These are phyloP conservation scores for Fusarium sp. DNA, from an alignment of 2,329 filamentous ascomycete species.

Conservation along the genomic window DNA sequence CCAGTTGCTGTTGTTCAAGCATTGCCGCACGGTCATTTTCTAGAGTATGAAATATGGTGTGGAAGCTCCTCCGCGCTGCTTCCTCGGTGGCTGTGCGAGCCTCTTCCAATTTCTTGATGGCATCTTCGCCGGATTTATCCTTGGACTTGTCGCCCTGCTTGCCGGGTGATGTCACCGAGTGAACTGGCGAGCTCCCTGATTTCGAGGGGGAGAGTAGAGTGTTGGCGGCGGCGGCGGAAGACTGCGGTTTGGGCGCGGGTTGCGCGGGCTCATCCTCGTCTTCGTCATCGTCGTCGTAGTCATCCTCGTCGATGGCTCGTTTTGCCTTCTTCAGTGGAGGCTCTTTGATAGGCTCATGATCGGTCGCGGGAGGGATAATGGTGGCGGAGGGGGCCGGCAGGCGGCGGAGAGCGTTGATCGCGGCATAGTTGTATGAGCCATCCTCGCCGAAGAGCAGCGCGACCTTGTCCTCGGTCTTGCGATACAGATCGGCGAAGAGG, in stretches of 20 bases:
- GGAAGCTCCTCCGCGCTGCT: constrained; percentile 88
- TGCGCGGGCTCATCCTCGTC: constrained; percentile 69
- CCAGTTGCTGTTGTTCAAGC: constrained; percentile 96
- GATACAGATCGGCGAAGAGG: constrained; percentile 82
- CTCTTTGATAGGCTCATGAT: constrained; percentile 69
- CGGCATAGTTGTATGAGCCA: constrained; percentile 63
- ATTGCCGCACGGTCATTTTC: constrained; percentile 97
- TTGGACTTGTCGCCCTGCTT: constrained; percentile 67
- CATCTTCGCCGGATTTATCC: constrained; percentile 83
- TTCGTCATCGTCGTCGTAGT: constrained; percentile 86
- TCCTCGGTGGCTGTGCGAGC: constrained; percentile 92
- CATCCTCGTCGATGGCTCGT: constrained; percentile 84
- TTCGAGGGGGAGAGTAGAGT: constrained; percentile 76
- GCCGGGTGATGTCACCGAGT: constrained; percentile 71
- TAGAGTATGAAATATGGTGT: constrained; percentile 93
- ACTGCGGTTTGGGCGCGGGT: constrained; percentile 64
- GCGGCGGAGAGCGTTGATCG: constrained; percentile 66
- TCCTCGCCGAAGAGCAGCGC: constrained; percentile 77
- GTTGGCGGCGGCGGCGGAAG: constrained; percentile 64
- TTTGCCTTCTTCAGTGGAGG: constrained; percentile 79
- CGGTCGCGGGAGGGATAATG: constrained; percentile 67
- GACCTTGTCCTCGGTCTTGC: constrained; percentile 81
- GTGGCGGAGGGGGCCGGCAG: constrained; percentile 53
- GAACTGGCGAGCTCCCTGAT: constrained; percentile 75
- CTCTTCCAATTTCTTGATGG: constrained; percentile 92